Evolutionary conservation across 768 basidiomycete species (phyloP), one percentile per base, ranked within the genome.

Genomic region (Paxillus ammoniavirescens): DNA sequence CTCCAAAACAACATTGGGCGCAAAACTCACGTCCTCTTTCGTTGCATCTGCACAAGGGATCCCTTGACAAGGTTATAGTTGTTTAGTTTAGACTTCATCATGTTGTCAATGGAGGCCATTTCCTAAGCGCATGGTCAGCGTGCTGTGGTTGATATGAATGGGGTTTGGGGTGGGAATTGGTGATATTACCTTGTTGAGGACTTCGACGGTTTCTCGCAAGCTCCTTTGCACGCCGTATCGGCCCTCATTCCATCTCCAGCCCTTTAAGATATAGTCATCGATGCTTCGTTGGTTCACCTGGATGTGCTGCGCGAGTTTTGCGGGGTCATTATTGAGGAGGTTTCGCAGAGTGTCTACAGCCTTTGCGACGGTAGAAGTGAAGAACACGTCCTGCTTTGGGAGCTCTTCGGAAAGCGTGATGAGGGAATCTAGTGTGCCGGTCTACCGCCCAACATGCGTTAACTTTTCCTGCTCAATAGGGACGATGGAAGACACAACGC

Each of bases 11-110:
- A 15, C 50, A 44, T 35, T 52, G 15, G 37, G 23, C 42, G 15
- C 44, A 56, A 48, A 12, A 72, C 80, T 52, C 66, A 96, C 95
- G 83, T 84, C 77, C 91, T 89, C 84, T 93, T 98, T 61, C 97
- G 85, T 66, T 96, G 92, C 80, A 98, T 86, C 65, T 93, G 89
- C 4, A 86, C 82, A 47, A 98, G 76, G 44, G 91, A 87, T 0
- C 96, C 96, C 70, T 99, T 99, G 46, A 93, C 89, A 12, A 96
- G 75, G 66, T 94, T 95, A 72, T 99, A 99, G 65, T 84, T 87
- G 62, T 87, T 90, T 38, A 93, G 73, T 72, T 97, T 98, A 40
- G 84, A 77, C 75, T 96, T 96, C 82, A 97, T 90, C 37, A 90
- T 85, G 65, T 89, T 91, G 71, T 99, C 97, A 57, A 98, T 93